These are phyloP conservation scores for Xylaria sp. DNA, from an alignment of 2,329 filamentous ascomycete species.

Conservation along the genomic window DNA sequence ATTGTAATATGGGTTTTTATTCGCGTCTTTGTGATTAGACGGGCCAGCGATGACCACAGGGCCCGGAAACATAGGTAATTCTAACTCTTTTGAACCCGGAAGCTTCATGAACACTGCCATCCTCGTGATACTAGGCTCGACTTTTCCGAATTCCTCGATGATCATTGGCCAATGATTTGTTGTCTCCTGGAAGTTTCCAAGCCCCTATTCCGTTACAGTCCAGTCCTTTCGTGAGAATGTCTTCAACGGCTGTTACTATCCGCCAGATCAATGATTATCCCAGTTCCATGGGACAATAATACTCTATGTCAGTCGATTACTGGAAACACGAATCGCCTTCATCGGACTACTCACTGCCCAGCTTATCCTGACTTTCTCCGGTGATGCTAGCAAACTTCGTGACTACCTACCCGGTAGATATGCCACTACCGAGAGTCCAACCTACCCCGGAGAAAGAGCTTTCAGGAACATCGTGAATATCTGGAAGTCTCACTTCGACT, in stretches of 20 bases:
- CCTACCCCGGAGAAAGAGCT: not conserved
- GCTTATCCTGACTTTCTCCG: not conserved
- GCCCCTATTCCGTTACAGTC: too few relatives aligned
- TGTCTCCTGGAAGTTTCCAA: too few relatives aligned
- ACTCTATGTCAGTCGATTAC: too few relatives aligned
- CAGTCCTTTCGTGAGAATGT: too few relatives aligned
- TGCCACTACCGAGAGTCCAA: not conserved
- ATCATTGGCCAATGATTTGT: too few relatives aligned
- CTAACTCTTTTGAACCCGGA: not conserved
- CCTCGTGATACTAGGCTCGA: not conserved
- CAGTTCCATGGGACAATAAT: too few relatives aligned
- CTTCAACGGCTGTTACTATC: too few relatives aligned
- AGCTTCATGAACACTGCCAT: not conserved
- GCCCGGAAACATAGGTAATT: too few relatives aligned
- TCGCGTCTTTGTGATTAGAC: not conserved
- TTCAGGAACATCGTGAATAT: not conserved
- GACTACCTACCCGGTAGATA: too few relatives aligned
- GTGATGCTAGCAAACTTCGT: not conserved
- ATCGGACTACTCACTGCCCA: not conserved
- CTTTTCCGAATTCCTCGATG: not conserved
- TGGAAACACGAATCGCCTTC: not conserved
- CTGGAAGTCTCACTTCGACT: constrained; percentile 13
- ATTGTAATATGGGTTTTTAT: constrained; percentile 22
- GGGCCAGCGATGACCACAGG: not conserved
- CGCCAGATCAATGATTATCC: too few relatives aligned